Conservation (phyloP, 2,329 filamentous ascomycete genomes). For the Ophiognomonia clavigignenti-juglandacearum region DNA sequence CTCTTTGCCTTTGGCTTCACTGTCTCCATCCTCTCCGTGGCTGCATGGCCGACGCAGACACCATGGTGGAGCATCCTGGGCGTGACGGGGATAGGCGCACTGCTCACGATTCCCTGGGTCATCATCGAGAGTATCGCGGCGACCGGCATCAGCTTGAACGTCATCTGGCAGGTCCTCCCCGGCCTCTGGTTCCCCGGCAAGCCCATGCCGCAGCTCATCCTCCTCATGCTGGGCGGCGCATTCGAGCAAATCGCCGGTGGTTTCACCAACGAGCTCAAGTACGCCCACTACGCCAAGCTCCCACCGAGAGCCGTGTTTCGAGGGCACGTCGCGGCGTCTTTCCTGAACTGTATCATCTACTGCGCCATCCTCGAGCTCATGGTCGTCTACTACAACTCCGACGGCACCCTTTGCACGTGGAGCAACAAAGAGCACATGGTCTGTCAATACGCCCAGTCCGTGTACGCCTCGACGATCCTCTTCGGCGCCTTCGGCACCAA, state of each 20-base stretch:
- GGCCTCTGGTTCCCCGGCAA: conserved; percentile 38
- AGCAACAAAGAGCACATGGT: conserved; percentile 37
- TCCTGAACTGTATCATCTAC: conserved; percentile 35
- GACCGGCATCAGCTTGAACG: conserved; percentile 39
- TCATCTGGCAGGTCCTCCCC: conserved; percentile 45
- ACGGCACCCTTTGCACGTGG: conserved; percentile 42
- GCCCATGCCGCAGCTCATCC: conserved; percentile 41
- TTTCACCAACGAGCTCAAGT: conserved; percentile 34
- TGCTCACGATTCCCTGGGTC: conserved; percentile 41
- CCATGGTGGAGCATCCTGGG: conserved; percentile 46
- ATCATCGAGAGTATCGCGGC: conserved; percentile 39
- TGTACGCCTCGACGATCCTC: conserved; percentile 30
- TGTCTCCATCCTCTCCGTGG: conserved; percentile 30
- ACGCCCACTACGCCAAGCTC: conserved; percentile 50
- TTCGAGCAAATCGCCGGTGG: conserved; percentile 31
- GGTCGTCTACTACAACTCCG: conserved; percentile 39
- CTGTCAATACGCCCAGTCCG: conserved; percentile 37
- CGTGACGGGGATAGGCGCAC: conserved; percentile 37
- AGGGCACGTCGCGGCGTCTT: conserved; percentile 51
- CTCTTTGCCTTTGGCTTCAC: conserved; percentile 24
- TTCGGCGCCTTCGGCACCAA: conserved; percentile 30
- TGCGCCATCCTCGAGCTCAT: conserved; percentile 48
- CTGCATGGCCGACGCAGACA: conserved; percentile 38
- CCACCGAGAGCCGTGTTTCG: conserved; percentile 55
- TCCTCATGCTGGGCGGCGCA: conserved; percentile 40